These are phyloP conservation scores for Saccharomyces hybrid DNA, from an alignment of 1,139 yeast genomes.

Conservation along the genomic window DNA sequence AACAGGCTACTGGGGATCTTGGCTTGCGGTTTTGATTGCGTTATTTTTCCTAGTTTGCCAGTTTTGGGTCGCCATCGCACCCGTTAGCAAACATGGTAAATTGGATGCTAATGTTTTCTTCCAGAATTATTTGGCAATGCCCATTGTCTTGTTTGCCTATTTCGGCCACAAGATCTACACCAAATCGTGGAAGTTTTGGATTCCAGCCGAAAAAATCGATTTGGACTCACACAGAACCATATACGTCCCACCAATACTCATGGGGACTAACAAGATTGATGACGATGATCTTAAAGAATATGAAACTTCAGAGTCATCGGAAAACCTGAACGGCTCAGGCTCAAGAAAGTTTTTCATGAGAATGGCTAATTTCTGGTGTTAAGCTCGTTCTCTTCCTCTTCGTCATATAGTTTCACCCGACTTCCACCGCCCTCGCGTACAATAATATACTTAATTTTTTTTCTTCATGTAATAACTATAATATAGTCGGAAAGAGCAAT, in stretches of 20 bases:
- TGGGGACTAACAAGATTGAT: not conserved
- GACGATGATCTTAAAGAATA: not conserved
- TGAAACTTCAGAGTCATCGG: not conserved
- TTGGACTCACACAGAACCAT: conserved; percentile 49
- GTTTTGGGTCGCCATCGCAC: conserved; percentile 68
- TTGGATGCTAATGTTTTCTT: conserved; percentile 48
- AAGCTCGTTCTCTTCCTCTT: not conserved
- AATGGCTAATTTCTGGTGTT: not conserved
- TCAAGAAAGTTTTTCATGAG: not conserved
- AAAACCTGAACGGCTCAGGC: not conserved
- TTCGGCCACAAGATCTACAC: conserved; percentile 44
- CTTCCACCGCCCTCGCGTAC: not conserved
- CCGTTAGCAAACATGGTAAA: conserved; percentile 40
- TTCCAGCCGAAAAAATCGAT: conserved; percentile 43
- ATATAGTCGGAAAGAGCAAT: too few relatives aligned
- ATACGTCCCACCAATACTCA: conserved; percentile 38
- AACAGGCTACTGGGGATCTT: conserved; percentile 62
- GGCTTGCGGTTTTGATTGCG: conserved; percentile 53
- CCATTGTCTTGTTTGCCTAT: conserved; percentile 44
- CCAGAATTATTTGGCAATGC: conserved; percentile 47
- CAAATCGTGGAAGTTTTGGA: conserved; percentile 38
- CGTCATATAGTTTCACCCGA: not conserved
- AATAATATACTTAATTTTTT: not conserved
- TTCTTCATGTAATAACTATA: not conserved
- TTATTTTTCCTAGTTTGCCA: conserved; percentile 60